These are phyloP conservation scores for Echites panduratus DNA, from an alignment of 257 asterid genomes.

Conservation along the genomic window DNA sequence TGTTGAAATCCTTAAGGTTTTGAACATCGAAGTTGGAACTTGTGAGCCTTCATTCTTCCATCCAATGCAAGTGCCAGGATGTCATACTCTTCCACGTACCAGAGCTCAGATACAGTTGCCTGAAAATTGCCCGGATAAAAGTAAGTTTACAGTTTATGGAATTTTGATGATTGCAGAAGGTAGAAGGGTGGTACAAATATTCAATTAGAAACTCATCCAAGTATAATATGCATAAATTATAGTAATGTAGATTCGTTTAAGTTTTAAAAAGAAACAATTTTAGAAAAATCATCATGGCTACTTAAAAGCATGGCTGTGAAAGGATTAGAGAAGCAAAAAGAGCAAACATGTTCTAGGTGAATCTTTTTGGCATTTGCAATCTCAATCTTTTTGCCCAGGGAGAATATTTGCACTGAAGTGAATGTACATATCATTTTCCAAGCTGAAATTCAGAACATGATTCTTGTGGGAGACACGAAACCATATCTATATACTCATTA, in stretches of 20 bases:
- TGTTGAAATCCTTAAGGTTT: slow-evolving; percentile 20
- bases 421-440: background rate
- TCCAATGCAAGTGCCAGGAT: slow-evolving; percentile 78
- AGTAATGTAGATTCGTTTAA: background rate
- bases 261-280: background rate
- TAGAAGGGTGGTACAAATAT: background rate
- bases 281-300: background rate
- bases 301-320: background rate
- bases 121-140: slow-evolving; percentile 15
- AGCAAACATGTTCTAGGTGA: background rate
- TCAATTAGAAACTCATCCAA: background rate
- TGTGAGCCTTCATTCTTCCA: slow-evolving; percentile 63
- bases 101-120: slow-evolving; percentile 77
- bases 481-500: background rate
- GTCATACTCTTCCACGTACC: slow-evolving; percentile 94
- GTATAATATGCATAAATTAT: background rate
- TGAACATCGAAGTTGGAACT: slow-evolving; percentile 50
- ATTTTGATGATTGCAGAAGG: background rate
- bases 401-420: background rate
- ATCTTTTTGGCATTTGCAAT: background rate
- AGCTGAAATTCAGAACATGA: background rate
- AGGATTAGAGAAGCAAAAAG: background rate
- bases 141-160: background rate
- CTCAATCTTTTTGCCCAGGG: background rate
- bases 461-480: background rate